These are phyloP conservation scores for Fonsecaea pedrosoi DNA, from an alignment of 2,329 filamentous ascomycete genomes.

Conservation along the genomic window DNA sequence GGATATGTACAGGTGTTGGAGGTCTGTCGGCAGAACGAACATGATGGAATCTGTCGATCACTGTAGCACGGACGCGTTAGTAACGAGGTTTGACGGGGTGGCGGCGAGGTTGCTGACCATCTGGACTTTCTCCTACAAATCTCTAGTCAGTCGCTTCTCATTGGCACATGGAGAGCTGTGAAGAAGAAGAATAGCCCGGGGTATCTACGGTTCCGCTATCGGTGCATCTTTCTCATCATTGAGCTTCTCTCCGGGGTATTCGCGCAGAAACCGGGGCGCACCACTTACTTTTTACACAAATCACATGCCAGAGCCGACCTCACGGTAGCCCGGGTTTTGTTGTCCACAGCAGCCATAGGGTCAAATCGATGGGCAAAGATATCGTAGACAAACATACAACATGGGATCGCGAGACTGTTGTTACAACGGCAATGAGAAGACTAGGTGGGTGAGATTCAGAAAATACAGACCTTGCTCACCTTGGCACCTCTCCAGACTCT, in stretches of 20 bases:
- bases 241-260: background rate
- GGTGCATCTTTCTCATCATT: conserved; percentile 5
- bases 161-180: background rate
- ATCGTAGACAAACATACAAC: conserved; percentile 2
- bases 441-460: background rate
- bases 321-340: background rate
- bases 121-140: conserved; percentile 18
- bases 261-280: conserved; percentile 3
- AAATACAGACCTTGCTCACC: background rate
- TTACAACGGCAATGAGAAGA: background rate
- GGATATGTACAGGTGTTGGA: conserved; percentile 22
- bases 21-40: conserved; percentile 40
- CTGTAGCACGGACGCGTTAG: conserved; percentile 10
- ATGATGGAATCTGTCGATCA: conserved; percentile 23
- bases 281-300: conserved; percentile 14
- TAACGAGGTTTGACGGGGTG: background rate
- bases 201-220: background rate
- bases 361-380: background rate
- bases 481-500: background rate
- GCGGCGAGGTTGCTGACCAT: conserved; percentile 15
- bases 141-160: conserved; percentile 4
- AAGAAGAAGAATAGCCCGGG: background rate
- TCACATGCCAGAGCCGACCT: conserved; percentile 14
- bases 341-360: conserved; percentile 6
- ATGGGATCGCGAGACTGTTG: background rate